Base-by-base conservation (phyloP, 495 filamentous ascomycete genomes). In the Parachaetomium inaequale region DNA sequence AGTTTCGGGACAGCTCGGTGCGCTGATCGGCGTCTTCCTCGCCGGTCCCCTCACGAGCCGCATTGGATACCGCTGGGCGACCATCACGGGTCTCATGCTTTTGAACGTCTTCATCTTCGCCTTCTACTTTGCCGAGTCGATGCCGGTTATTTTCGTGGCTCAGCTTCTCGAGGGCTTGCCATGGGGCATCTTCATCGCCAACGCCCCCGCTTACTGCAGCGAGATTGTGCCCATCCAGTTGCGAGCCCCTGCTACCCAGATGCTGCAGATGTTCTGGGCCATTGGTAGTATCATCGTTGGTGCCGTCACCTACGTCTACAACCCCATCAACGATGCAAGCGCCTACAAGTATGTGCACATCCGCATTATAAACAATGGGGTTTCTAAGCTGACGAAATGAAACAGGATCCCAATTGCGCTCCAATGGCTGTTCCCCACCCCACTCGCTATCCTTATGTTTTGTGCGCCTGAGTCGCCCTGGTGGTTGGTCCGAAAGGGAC, bases 211-310 rank as follows among this genome's bases (percentile, higher is more conserved):
- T 12, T 46, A 46, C 43, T 46, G 43, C 43, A 46, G 43, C 21
- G 43, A 46, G 43, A 46, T 46, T 25, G 43, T 46, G 43, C 43
- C 43, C n/a, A 46, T 46, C 43, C n/a, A 46, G 21, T 12, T 46
- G 43, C 43, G 43, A 21, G 43, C 43, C 7, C 43, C 43, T 25
- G n/a, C n/a, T 17, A 46, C 43, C 5, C 43, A 46, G 43, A 46
- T 46, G 43, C 43, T 46, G 43, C 43, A 46, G 43, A 46, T 46
- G 43, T 46, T 46, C 43, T 46, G 43, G 43, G 43, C 43, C 43
- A 46, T 46, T 17, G 43, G 43, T 12, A 46, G 43, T 17, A 46
- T 46, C 43, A 46, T 46, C 43, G 43, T 46, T 17, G 43, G 43
- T 46, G 43, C 43, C 43, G 43, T 46, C 43, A 46, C 43, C 43